These are phyloP conservation scores for Craspedostauros australis DNA, from an alignment of 108 stramenopile genomes.

Conservation along the genomic window DNA sequence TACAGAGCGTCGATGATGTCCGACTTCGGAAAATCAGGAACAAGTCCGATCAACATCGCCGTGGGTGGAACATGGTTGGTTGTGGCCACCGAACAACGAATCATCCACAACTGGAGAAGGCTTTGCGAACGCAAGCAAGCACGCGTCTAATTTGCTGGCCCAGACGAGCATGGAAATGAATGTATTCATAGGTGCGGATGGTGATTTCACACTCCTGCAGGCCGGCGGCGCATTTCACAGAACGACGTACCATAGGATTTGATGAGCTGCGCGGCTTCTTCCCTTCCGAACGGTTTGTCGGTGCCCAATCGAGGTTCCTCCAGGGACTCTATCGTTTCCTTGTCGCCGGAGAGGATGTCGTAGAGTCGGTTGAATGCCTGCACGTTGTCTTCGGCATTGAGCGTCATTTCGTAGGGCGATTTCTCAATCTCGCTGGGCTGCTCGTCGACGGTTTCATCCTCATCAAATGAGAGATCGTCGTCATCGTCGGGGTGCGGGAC, in stretches of 20 bases:
- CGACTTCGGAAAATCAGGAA: too few relatives aligned
- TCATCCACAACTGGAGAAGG: neutral
- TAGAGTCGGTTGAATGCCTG: constrained; percentile 13
- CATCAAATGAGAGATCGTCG: neutral
- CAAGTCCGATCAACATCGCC: too few relatives aligned
- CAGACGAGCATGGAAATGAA: too few relatives aligned
- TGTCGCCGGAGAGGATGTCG: constrained; percentile 7
- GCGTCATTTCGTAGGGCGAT: constrained; percentile 25
- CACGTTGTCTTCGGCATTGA: constrained; percentile 19
- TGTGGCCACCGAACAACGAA: neutral
- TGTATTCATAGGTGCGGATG: too few relatives aligned
- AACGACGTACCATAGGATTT: constrained; percentile 18
- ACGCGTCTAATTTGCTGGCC: too few relatives aligned
- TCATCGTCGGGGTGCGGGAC: too few relatives aligned
- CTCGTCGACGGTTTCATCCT: neutral
- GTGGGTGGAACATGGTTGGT: too few relatives aligned
- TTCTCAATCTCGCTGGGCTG: constrained; percentile 17
- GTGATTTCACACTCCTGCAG: too few relatives aligned
- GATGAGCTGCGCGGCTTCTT: constrained; percentile 16
- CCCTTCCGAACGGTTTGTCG: constrained; percentile 13
- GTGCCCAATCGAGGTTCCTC: constrained; percentile 4
- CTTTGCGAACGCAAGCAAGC: neutral
- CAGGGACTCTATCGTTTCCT: neutral
- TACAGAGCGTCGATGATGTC: too few relatives aligned
- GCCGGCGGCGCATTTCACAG: too few relatives aligned